These are phyloP conservation scores for Erythrophleum fordii DNA, from an alignment of 306 rosid genomes.

Conservation along the genomic window DNA sequence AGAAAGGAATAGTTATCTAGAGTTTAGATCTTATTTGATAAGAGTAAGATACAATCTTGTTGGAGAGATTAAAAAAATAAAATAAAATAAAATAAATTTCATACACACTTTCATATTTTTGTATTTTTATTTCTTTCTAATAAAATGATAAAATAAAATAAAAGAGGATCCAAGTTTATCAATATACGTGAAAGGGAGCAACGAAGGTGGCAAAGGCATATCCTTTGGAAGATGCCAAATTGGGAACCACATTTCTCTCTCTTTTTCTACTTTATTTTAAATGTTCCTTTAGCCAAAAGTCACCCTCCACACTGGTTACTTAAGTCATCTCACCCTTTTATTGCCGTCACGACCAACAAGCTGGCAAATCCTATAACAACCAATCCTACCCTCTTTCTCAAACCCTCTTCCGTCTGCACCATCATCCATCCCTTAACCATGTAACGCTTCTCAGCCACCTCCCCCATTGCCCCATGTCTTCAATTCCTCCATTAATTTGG, in stretches of 20 bases:
- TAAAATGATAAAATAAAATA: no score
- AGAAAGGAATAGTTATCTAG: constrained; percentile 36
- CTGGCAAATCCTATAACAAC: constrained; percentile 56
- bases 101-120: no score
- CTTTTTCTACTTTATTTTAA: constrained; percentile 37
- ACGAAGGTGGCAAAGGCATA: constrained; percentile 61
- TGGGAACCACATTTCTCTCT: constrained; percentile 41
- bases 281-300: constrained; percentile 43
- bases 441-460: constrained; percentile 42
- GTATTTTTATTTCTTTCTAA: no score
- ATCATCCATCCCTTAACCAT: constrained; percentile 15
- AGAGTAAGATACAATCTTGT: no score
- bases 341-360: constrained; percentile 50
- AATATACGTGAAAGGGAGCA: constrained; percentile 57
- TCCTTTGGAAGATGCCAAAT: constrained; percentile 77
- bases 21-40: no score
- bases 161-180: no score
- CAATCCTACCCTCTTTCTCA: constrained; percentile 41
- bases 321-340: constrained; percentile 60
- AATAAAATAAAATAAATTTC: no score
- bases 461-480: constrained; percentile 24
- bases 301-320: constrained; percentile 37
- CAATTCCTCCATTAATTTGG: constrained; percentile 1
- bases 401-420: constrained; percentile 61
- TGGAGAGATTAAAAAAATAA: no score